Conservation (phyloP, 2,329 filamentous ascomycete genomes). For the Teratosphaeria destructans region DNA sequence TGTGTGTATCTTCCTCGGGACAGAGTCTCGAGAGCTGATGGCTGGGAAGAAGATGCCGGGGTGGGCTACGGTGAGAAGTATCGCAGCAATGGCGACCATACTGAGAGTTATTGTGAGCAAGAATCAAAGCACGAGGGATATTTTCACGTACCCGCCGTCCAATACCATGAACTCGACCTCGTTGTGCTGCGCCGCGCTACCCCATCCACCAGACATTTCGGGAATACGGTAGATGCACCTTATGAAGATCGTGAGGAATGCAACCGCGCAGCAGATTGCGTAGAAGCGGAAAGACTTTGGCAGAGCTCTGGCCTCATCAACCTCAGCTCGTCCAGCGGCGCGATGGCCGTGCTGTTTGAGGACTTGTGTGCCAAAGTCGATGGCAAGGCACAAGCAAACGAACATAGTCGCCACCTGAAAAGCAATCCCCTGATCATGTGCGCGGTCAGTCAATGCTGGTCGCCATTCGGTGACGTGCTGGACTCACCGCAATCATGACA, state of each 20-base stretch:
- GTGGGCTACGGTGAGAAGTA: conserved; percentile 34
- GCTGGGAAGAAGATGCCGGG: conserved; percentile 35
- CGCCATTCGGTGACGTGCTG: background rate
- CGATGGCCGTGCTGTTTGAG: conserved; percentile 3
- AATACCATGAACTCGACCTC: conserved; percentile 39
- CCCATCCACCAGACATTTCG: conserved; percentile 43
- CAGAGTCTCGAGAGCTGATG: conserved; percentile 6
- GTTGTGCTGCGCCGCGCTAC: conserved; percentile 36
- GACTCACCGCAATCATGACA: conserved; percentile 31
- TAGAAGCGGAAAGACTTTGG: conserved; percentile 42
- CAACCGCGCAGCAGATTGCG: conserved; percentile 43
- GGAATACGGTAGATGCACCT: conserved; percentile 52
- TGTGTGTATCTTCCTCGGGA: background rate
- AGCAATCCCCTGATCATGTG: conserved; percentile 23
- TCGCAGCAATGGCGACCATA: conserved; percentile 35
- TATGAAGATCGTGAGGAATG: conserved; percentile 55
- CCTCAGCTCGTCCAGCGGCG: conserved; percentile 2
- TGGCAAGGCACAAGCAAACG: conserved; percentile 31
- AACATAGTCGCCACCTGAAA: conserved; percentile 36
- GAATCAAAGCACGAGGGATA: background rate
- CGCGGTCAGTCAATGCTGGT: background rate
- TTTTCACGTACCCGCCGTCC: conserved; percentile 36
- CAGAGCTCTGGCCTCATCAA: conserved; percentile 29
- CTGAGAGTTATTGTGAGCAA: conserved; percentile 14
- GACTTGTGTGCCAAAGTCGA: conserved; percentile 28